Percentiles rank a stretch among this genome's conserved stretches.
phyloP scores from a whole-genome alignment of 176 grass and related monocot genomes.

The Chrysopogon serrulatus region DNA sequence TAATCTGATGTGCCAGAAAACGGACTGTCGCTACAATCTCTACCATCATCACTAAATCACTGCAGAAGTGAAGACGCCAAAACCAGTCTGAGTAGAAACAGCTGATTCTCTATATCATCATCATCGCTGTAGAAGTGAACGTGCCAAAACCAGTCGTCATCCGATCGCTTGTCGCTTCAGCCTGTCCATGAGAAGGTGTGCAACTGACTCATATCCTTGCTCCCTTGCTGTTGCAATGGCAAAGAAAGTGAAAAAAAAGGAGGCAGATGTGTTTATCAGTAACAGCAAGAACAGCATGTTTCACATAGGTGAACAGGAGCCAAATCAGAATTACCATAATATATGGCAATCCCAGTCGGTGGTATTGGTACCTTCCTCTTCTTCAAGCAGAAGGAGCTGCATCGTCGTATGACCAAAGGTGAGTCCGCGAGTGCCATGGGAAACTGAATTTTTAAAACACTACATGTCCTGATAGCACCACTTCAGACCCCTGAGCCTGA shows the following conservation, averaged over 20 bases:
- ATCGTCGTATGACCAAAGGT: not conserved
- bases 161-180: conserved; percentile 42
- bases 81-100: too few relatives aligned
- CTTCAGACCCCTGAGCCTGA: not conserved
- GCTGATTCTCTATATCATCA: not conserved
- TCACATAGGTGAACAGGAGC: not conserved
- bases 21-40: not conserved
- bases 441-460: not conserved
- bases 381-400: conserved; percentile 82
- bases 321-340: conserved; percentile 38
- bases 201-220: conserved; percentile 68
- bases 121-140: not conserved
- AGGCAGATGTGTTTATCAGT: not conserved
- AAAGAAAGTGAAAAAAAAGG: not conserved
- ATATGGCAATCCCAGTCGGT: conserved; percentile 91
- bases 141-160: not conserved
- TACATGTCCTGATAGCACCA: not conserved
- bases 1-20: not conserved
- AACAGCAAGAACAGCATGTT: not conserved
- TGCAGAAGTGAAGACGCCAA: not conserved
- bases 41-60: conserved; percentile 7
- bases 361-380: conserved; percentile 68
- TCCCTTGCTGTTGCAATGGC: conserved; percentile 43
- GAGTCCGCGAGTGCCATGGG: not conserved
- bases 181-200: conserved; percentile 82